These are phyloP conservation scores for Suillus luteus DNA, from an alignment of 768 basidiomycete species.

Conservation along the genomic window DNA sequence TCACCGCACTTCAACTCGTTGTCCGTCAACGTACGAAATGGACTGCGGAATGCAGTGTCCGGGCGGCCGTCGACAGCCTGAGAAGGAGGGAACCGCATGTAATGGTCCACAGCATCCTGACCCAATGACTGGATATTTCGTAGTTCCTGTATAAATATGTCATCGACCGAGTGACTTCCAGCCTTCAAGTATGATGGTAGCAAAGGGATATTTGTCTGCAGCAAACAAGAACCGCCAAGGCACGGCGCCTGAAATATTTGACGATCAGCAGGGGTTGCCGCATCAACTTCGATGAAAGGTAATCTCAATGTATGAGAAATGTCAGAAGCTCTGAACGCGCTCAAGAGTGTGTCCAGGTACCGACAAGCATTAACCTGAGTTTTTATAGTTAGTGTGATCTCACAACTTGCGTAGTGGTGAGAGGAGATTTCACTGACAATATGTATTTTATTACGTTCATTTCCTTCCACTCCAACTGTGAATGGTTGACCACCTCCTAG, in stretches of 20 bases:
- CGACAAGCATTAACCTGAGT: conserved; percentile 46
- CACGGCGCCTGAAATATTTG: conserved; percentile 39
- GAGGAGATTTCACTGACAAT: conserved; percentile 47
- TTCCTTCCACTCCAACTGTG: conserved; percentile 59
- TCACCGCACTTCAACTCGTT: conserved; percentile 15
- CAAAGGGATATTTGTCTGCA: conserved; percentile 54
- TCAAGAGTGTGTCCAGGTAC: conserved; percentile 43
- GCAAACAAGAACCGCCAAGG: conserved; percentile 44
- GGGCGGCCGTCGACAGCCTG: conserved; percentile 57
- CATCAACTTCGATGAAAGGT: conserved; percentile 3
- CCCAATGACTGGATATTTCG: conserved; percentile 38
- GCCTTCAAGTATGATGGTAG: conserved; percentile 37
- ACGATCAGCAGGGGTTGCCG: background rate
- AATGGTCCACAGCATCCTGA: conserved; percentile 35
- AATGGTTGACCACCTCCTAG: conserved; percentile 63
- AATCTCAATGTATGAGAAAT: background rate
- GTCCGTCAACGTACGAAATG: conserved; percentile 39
- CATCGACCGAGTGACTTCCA: conserved; percentile 28
- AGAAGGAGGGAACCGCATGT: conserved; percentile 48
- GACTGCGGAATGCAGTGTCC: conserved; percentile 53
- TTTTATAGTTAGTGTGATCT: background rate
- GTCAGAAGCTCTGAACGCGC: background rate
- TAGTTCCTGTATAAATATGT: conserved; percentile 47
- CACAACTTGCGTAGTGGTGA: conserved; percentile 6
- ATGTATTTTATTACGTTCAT: conserved; percentile 56